These are phyloP conservation scores for Ambrosia artemisiifolia DNA, from an alignment of 129 eudicot genomes.

Conservation along the genomic window DNA sequence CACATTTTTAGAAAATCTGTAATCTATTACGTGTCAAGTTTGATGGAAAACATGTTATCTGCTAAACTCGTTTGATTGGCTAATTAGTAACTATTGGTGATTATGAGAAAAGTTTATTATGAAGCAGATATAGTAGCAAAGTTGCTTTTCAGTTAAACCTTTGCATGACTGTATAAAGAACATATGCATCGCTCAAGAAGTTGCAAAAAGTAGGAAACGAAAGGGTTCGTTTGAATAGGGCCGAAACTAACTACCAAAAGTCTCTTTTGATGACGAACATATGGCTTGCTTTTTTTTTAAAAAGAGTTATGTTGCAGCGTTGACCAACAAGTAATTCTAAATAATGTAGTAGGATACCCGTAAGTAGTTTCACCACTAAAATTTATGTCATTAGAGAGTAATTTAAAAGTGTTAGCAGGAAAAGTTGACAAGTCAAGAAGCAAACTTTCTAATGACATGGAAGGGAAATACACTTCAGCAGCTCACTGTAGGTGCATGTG, in stretches of 20 bases:
- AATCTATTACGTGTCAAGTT: neutral
- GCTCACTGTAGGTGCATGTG: conserved; percentile 50
- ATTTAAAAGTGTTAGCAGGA: conserved; percentile 33
- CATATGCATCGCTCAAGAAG: too few species aligned
- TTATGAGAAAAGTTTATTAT: neutral
- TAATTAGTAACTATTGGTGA: neutral
- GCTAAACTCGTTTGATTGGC: neutral
- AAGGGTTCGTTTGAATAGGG: neutral
- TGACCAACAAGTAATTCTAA: neutral
- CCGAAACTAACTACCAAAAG: neutral
- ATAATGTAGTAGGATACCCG: neutral
- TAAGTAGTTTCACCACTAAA: neutral
- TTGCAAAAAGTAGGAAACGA: neutral
- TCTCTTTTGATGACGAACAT: neutral
- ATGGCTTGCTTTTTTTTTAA: neutral
- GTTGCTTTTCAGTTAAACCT: neutral
- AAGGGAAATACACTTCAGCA: conserved; percentile 45
- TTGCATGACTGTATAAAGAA: conserved; percentile 3
- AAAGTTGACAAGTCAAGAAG: conserved; percentile 57
- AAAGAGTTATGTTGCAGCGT: neutral
- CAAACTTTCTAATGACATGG: conserved; percentile 47
- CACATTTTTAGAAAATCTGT: neutral
- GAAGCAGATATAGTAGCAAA: neutral
- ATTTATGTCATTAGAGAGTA: neutral
- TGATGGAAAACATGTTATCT: neutral